Conservation (phyloP, 768 basidiomycete genomes). For the Lyophyllum atratum region DNA sequence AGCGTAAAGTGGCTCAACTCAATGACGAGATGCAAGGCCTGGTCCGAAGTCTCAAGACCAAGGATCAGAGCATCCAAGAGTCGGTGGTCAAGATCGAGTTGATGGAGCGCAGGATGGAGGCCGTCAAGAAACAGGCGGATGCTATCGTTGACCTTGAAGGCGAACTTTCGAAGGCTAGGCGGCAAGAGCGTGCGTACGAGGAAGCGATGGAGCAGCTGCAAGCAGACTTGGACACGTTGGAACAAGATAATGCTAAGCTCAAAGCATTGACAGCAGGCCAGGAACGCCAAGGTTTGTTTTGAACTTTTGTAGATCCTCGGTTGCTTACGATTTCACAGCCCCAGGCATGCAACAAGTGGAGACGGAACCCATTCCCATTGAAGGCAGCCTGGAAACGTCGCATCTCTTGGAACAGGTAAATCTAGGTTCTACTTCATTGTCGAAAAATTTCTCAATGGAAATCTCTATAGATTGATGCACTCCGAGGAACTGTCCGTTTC, state of each 20-base stretch:
- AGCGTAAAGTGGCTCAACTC: constrained; percentile 81
- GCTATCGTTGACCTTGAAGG: constrained; percentile 77
- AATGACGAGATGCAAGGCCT: constrained; percentile 91
- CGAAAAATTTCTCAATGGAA: constrained; percentile 5
- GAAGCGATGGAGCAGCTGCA: constrained; percentile 95
- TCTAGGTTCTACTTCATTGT: background rate
- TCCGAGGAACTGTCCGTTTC: constrained; percentile 91
- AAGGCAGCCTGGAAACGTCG: constrained; percentile 84
- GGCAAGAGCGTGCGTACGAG: constrained; percentile 88
- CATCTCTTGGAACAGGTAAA: constrained; percentile 85
- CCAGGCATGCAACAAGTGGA: constrained; percentile 54
- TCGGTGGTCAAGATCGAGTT: constrained; percentile 89
- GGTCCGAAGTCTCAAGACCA: constrained; percentile 78
- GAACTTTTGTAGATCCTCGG: background rate
- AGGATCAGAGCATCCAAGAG: constrained; percentile 92
- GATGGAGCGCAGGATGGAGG: constrained; percentile 92
- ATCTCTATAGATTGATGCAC: constrained; percentile 72
- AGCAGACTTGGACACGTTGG: constrained; percentile 81
- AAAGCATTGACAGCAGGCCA: constrained; percentile 66
- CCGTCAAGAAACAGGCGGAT: constrained; percentile 89
- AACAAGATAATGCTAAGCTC: constrained; percentile 86
- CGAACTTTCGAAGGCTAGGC: constrained; percentile 77
- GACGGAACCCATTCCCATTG: constrained; percentile 63
- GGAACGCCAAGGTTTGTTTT: constrained; percentile 67
- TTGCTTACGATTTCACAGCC: constrained; percentile 24